A percentile compares a stretch with the other conserved stretches of the same genome.
These are phyloP conservation scores for Hansenula anomala DNA, from an alignment of 1,139 yeast genomes.

Conservation along the genomic window DNA sequence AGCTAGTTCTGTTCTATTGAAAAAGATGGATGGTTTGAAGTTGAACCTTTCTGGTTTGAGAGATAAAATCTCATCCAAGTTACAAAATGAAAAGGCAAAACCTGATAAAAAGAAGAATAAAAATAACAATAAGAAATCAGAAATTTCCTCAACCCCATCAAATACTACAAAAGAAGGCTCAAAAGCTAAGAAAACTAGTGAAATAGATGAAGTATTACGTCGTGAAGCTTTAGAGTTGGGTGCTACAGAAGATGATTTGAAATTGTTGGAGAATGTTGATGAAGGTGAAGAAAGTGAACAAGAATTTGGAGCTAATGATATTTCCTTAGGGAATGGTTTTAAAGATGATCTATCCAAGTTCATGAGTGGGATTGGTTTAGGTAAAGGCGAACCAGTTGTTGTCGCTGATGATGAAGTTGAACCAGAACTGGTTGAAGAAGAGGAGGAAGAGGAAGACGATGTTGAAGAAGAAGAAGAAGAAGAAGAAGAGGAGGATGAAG, in stretches of 20 bases:
- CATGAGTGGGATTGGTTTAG: conserved; percentile 67
- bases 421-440: conserved; percentile 30
- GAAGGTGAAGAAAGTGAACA: conserved; percentile 62
- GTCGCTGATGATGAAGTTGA: conserved; percentile 32
- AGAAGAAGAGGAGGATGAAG: conserved; percentile 18
- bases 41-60: conserved; percentile 24
- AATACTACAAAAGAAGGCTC: conserved; percentile 75
- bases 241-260: conserved; percentile 66
- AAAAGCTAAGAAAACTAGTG: too few species aligned
- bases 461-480: conserved; percentile 24
- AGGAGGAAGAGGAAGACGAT: conserved; percentile 27
- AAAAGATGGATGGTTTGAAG: conserved; percentile 22
- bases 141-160: too few species aligned
- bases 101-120: conserved; percentile 14
- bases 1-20: too few species aligned
- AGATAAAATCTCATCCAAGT: conserved; percentile 24
- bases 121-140: conserved; percentile 3
- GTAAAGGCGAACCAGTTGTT: conserved; percentile 33
- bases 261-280: conserved; percentile 47
- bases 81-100: conserved; percentile 13
- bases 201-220: conserved; percentile 36
- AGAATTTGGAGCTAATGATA: conserved; percentile 43
- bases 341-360: conserved; percentile 57
- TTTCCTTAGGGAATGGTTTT: conserved; percentile 40
- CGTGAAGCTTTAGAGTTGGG: conserved; percentile 71